These are phyloP conservation scores for Backusella australiensis DNA, from an alignment of 192 early-diverging fungal species.

Conservation along the genomic window DNA sequence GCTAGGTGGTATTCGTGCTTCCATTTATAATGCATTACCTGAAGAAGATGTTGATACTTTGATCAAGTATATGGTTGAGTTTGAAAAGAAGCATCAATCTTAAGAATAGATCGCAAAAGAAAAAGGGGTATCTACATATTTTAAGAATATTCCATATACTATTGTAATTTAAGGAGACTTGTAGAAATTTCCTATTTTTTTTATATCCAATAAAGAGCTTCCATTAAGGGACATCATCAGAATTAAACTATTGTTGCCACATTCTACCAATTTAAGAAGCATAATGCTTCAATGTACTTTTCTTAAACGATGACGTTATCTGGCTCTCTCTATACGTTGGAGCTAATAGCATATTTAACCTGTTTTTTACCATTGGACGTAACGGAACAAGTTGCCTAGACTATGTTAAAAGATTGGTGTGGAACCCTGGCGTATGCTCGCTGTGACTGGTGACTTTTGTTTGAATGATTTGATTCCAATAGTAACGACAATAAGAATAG, in stretches of 20 bases:
- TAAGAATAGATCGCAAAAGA: not conserved
- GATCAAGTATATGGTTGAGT: slow-evolving; percentile 79
- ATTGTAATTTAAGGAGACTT: not conserved
- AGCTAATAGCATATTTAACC: too few relatives aligned
- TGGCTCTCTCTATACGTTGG: too few relatives aligned
- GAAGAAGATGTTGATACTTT: slow-evolving; percentile 79
- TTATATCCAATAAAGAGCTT: not conserved
- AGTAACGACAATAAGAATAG: too few relatives aligned
- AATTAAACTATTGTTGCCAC: not conserved
- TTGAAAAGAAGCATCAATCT: slow-evolving; percentile 55
- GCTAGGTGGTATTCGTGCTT: slow-evolving; percentile 77
- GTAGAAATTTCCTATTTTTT: not conserved
- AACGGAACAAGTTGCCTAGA: too few relatives aligned
- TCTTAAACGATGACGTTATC: too few relatives aligned
- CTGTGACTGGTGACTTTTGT: too few relatives aligned
- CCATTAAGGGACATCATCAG: not conserved
- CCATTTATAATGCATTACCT: slow-evolving; percentile 93
- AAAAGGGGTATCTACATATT: not conserved
- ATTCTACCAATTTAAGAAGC: not conserved
- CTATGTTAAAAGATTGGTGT: too few relatives aligned
- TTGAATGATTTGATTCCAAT: too few relatives aligned
- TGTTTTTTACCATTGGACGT: too few relatives aligned
- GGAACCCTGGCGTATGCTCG: too few relatives aligned
- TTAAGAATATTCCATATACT: not conserved
- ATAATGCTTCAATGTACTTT: not conserved